Base-by-base conservation (phyloP, 2,329 filamentous ascomycete species). In the Sordariomycetes sp. region DNA sequence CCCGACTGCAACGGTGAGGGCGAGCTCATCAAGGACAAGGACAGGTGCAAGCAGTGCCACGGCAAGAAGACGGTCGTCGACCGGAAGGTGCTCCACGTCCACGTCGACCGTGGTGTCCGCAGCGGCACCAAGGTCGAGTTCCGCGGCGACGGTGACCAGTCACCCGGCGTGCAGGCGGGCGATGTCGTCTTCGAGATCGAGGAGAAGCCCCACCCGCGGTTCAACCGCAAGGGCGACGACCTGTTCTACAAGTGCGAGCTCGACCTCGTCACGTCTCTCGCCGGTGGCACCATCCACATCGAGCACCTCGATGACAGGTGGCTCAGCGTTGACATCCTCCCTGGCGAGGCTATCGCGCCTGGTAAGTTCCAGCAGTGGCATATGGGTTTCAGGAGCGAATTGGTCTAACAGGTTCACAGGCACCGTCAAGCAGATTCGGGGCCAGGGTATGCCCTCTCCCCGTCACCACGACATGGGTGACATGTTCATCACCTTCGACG, bases 161-260 rank as follows among this genome's bases (percentile, higher is more conserved):
- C 91, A 59, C 94, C 94, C 22, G 92, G 91, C 62, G 88, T 95
- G 56, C 82, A 95, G 69, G 88, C 94, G 17, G 94, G 95, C 63
- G 95, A 99, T 68, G 94, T 99, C 59, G 87, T 96, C 61, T 99
- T 99, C 69, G 91, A 97, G 76, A 97, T 99, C 62, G 92, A 97
- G 74, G 90, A 97, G 79, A 99, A 99, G 82, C 91, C 91, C n/a
- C 94, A 99, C 72, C 62, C 86, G 32, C 86, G 94, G 62, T 99
- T 99, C 80, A 90, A 92, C 69, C 88, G 94, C 65, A 95, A 94
- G 72, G 91, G 95, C 34, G 94, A 99, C 68, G 92, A 99, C 66
- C 80, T 99, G 20, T 89, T 96, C 69, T 97, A 92, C 78, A 87
- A 94, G 61, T 90, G 89, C 64, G 90, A 97, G 62, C 95, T 99